Base-by-base conservation (phyloP, 129 eudicot species). In the Logfia minima region DNA sequence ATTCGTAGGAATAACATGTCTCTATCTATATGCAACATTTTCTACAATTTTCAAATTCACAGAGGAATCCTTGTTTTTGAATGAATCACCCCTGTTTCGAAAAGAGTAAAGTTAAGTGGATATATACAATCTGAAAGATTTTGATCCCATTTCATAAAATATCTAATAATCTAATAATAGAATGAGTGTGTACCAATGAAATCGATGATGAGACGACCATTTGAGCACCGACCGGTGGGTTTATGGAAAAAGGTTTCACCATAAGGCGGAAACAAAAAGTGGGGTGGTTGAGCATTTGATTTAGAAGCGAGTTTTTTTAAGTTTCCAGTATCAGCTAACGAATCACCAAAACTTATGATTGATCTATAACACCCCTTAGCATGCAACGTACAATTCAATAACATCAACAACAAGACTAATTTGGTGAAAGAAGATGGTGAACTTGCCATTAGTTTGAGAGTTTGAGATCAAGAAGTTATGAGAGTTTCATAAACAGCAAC, bases 311-410 rank as follows among this genome's bases (percentile, higher is more conserved):
- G 72, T 14, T 35, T 75, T 14, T 77, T 53, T 4, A 79, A 64
- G 79, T 87, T 89, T 10, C 95, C 95, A 7, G 91, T 89, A 60
- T 89, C 95, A 0, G 91, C 85, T 8, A 87, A 81, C 2, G 91
- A 89, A 75, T 89, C 91, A 41, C 95, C 95, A 32, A 89, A 87
- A 80, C 94, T 86, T 52, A 89, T 62, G 52, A 89, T 82, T 4
- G 91, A 82, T 4, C 82, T 52, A 52, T 69, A 89, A 77, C 84
- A 88, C 29, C 56, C 78, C 8, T 69, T 61, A 41, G 68, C 74
- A 26, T 83, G 53, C 11, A 43, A 13, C 45, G 62, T 14, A 19
- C 10, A 62, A 9, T 24, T 31, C 17, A 9, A 71, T 28, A 75
- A 74, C 32, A 79, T 7, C 16, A 69, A 16, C 5, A 39, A 26